Percentiles rank a stretch among this genome's conserved stretches.
Conservation (phyloP, 306 rosid genomes). For the Cyclanthera cordifolia region DNA sequence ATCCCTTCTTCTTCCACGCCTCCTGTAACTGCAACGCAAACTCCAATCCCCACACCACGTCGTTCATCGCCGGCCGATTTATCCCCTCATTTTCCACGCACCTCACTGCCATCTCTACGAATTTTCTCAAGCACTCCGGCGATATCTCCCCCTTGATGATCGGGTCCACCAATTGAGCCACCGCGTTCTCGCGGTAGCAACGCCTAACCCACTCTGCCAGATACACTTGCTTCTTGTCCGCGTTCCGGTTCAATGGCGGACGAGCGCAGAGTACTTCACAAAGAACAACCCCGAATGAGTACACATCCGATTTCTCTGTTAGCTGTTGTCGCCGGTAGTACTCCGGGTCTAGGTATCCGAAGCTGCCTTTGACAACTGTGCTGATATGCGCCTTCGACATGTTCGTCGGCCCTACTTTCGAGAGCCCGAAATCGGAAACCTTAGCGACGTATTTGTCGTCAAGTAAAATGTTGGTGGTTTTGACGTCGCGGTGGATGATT, state of each 20-base stretch:
- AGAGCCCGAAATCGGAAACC: slow-evolving; percentile 36
- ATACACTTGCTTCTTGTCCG: too few species aligned
- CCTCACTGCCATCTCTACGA: neutral
- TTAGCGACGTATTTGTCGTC: slow-evolving; percentile 33
- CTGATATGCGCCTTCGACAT: slow-evolving; percentile 17
- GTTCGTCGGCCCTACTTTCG: slow-evolving; percentile 13
- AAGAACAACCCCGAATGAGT: slow-evolving; percentile 44
- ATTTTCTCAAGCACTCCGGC: neutral
- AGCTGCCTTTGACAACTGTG: slow-evolving; percentile 21
- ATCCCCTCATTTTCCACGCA: slow-evolving; percentile 33
- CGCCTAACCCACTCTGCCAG: too few species aligned
- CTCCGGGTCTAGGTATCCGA: slow-evolving; percentile 24
- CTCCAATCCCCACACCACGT: slow-evolving; percentile 19
- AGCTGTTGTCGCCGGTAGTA: slow-evolving; percentile 15
- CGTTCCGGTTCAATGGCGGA: too few species aligned
- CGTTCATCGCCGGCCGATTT: slow-evolving; percentile 36
- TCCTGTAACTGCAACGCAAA: neutral
- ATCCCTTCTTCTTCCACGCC: too few species aligned
- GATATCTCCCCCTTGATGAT: neutral
- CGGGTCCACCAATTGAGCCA: neutral
- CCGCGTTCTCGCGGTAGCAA: too few species aligned
- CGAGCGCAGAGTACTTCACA: slow-evolving; percentile 39
- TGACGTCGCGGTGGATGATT: slow-evolving; percentile 43
- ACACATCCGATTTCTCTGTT: slow-evolving; percentile 43
- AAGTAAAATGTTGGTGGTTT: slow-evolving; percentile 24